phyloP scores from a whole-genome alignment of 352 stramenopile species.

The Phytophthora melonis region DNA sequence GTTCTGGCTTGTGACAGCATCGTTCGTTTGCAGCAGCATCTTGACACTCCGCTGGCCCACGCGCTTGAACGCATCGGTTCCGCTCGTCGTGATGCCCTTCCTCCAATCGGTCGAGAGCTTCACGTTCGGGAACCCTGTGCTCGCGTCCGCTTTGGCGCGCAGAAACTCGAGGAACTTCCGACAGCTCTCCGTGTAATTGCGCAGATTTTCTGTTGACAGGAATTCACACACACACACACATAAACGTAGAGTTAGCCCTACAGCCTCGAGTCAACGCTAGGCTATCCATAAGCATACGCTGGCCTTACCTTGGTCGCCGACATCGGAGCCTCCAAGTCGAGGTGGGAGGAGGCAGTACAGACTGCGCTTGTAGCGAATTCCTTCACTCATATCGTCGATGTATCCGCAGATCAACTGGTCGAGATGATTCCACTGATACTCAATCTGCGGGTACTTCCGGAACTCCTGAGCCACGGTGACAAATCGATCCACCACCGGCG shows the following conservation, averaged over 20 bases:
- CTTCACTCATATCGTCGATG: conserved; percentile 89
- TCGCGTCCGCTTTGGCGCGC: conserved; percentile 64
- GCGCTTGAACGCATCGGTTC: conserved; percentile 69
- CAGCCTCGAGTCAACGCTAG: too few relatives aligned
- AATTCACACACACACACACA: not conserved
- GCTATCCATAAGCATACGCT: too few relatives aligned
- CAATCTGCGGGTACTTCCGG: conserved; percentile 80
- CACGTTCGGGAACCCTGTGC: conserved; percentile 62
- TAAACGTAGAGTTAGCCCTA: conserved; percentile 10
- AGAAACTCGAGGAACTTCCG: conserved; percentile 80
- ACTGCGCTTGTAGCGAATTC: conserved; percentile 83
- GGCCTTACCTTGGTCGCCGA: conserved; percentile 43
- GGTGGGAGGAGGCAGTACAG: conserved; percentile 79
- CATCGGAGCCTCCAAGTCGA: conserved; percentile 39
- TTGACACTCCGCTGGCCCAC: conserved; percentile 76
- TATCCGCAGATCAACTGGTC: conserved; percentile 90
- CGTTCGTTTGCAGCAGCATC: conserved; percentile 70
- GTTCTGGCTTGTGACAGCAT: conserved; percentile 81
- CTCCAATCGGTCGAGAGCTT: conserved; percentile 65
- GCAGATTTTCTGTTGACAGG: conserved; percentile 52
- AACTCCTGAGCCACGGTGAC: conserved; percentile 79
- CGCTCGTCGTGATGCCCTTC: conserved; percentile 52
- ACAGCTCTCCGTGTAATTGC: conserved; percentile 69
- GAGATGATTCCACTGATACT: conserved; percentile 90
- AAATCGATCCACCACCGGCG: conserved; percentile 69